A percentile compares a stretch with the other conserved stretches of the same genome.
These are phyloP conservation scores for Hirschfeldia incana DNA, from an alignment of 345 rosid genomes.

Conservation along the genomic window DNA sequence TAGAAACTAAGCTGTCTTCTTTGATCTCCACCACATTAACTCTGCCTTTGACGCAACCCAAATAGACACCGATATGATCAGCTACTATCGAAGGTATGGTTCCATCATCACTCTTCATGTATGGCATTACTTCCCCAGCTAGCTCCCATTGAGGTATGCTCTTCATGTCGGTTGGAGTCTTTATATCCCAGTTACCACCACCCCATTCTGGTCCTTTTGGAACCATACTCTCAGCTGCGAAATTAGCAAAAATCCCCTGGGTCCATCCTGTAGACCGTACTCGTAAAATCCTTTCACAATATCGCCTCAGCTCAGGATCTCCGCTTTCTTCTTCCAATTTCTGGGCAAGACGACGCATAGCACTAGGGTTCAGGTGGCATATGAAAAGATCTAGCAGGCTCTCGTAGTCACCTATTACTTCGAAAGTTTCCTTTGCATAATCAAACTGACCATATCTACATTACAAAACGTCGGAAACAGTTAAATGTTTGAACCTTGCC, in stretches of 20 bases:
- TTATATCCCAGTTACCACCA: slow-evolving; percentile 99
- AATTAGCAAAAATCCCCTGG: slow-evolving; percentile 97
- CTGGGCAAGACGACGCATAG: slow-evolving; percentile 97
- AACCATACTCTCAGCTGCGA: slow-evolving; percentile 99
- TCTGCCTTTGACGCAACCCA: slow-evolving; percentile 92
- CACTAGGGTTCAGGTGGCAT: slow-evolving; percentile 98
- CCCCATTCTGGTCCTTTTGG: slow-evolving; percentile 99
- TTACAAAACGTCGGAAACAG: slow-evolving; percentile 11
- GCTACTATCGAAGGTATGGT: slow-evolving; percentile 82
- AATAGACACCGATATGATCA: slow-evolving; percentile 90
- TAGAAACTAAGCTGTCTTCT: slow-evolving; percentile 73
- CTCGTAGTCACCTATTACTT: slow-evolving; percentile 91
- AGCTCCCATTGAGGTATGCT: slow-evolving; percentile 91
- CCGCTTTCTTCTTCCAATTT: slow-evolving; percentile 88
- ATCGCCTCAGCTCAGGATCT: slow-evolving; percentile 85
- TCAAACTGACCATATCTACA: slow-evolving; percentile 98
- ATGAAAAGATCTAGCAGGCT: slow-evolving; percentile 93
- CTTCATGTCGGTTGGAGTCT: slow-evolving; percentile 81
- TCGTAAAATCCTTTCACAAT: slow-evolving; percentile 92
- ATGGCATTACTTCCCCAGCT: slow-evolving; percentile 97
- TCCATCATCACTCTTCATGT: slow-evolving; percentile 96
- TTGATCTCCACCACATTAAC: slow-evolving; percentile 85
- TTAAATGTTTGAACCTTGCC: slow-evolving; percentile 19
- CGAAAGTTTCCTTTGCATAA: slow-evolving; percentile 94
- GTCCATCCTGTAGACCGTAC: slow-evolving; percentile 97